Conservation (phyloP, 2,329 filamentous ascomycete genomes). For the Chrysosporium queenslandicum region DNA sequence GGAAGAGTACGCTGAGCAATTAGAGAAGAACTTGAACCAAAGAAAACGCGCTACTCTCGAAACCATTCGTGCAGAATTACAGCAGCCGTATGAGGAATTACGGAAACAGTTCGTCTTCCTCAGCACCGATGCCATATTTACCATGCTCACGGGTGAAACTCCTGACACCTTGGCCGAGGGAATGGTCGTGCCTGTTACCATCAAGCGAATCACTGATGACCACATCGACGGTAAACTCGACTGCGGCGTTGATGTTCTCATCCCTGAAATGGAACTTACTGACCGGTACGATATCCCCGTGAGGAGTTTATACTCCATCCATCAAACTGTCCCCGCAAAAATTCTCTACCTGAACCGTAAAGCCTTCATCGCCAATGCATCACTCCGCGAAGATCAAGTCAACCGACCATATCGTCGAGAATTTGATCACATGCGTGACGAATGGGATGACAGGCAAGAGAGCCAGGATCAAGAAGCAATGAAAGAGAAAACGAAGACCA, state of each 20-base stretch:
- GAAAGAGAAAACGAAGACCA: constrained; percentile 74
- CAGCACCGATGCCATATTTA: constrained; percentile 71
- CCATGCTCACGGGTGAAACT: constrained; percentile 93
- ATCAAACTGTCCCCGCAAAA: constrained; percentile 82
- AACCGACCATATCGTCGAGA: constrained; percentile 60
- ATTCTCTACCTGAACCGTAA: constrained; percentile 79
- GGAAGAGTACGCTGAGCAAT: constrained; percentile 92
- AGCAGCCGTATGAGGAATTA: constrained; percentile 88
- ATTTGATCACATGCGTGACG: constrained; percentile 61
- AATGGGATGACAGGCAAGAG: constrained; percentile 83
- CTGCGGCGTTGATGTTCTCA: constrained; percentile 82
- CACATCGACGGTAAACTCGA: constrained; percentile 91
- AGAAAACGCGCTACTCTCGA: constrained; percentile 92
- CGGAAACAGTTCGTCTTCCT: constrained; percentile 67
- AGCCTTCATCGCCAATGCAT: constrained; percentile 71
- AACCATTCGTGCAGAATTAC: constrained; percentile 86
- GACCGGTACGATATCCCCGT: constrained; percentile 57
- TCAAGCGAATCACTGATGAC: constrained; percentile 80
- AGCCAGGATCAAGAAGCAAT: constrained; percentile 70
- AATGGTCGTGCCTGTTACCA: constrained; percentile 85
- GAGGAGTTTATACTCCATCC: constrained; percentile 61
- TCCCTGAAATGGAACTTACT: constrained; percentile 73
- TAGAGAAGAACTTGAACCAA: constrained; percentile 86
- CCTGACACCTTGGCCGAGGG: constrained; percentile 69
- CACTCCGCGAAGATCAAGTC: constrained; percentile 70